Evolutionary conservation across 2,329 filamentous ascomycete species (phyloP), one percentile per base, ranked within the genome.

Genomic region (Aspergillus candidus): DNA sequence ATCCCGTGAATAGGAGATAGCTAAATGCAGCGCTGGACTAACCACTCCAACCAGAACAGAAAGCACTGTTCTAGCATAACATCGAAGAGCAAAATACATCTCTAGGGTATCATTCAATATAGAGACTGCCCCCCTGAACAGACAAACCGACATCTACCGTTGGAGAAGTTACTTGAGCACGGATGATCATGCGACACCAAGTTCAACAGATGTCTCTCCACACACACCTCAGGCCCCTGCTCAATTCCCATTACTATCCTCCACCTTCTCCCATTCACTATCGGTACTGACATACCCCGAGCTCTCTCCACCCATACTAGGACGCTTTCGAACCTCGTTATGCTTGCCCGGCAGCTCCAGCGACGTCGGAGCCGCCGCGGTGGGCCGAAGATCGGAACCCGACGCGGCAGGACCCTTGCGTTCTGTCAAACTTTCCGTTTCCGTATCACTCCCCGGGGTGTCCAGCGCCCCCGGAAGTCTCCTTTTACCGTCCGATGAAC

Each of bases 231-330:
- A n/a, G 33, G 34, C 37, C 35, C 37, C 38, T 41, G 32, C 32
- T 41, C 44, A 50, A 11, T 42, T 35, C 18, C 34, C 40, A 40
- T 46, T 48, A 32, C 32, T 55, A 18, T 59, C 57, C 15, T 87
- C 88, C 4, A 97, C 85, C 74, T 93, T 94, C 73, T 96, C 91
- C 91, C 91, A 97, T 70, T 97, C 91, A 60, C 91, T 91, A 70
- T 97, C 91, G 4, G 90, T 96, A 68, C 88, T 91, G 49, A 75
- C 59, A 51, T 79, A 76, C 10, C 74, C 76, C n/a, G 70, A 72
- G 41, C 62, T 74, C 41, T 74, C 74, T 44, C 73, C 74, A 10
- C 70, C 65, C 44, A 68, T 56, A 50, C 63, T 71, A 56, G 59
- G 65, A 46, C 71, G 66, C 60, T 72, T 73, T 61, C 68, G 70